Base-by-base conservation (phyloP, 2,329 filamentous ascomycete species). In the Corynespora cassiicola region DNA sequence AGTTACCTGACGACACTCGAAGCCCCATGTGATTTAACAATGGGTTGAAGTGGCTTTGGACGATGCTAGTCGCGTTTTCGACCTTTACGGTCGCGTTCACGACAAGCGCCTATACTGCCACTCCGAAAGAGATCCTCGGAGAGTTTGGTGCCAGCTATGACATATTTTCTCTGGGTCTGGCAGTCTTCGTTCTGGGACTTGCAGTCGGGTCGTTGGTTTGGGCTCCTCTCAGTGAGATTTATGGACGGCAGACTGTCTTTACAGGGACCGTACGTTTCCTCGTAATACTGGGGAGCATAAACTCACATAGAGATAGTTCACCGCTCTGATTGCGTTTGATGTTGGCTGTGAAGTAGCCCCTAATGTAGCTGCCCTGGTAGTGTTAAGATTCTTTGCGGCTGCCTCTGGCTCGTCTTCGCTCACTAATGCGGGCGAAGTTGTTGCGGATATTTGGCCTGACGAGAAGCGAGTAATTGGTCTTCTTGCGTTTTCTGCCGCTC, bases 51-150 rank as follows among this genome's bases (percentile, higher is more conserved):
- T 90, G 86, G 86, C 59, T 63, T 19, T 80, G 86, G 47, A 86
- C 84, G 2, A 58, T 79, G 35, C 62, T 85, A 25, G 80, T 85
- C 39, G 84, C 86, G 9, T 54, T 86, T 18, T 81, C 86, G 10
- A 86, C 85, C 1, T 75, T 90, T 26, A 84, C 71, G 18, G 84
- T 89, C 19, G 75, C 87, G 3, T 86, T 90, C 53, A 80, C 81
- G 36, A 87, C 84, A 12, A 85, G 82, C 1, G 85, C 85, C 20
- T 87, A 82, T 63, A 80, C 79, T 4, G 81, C 81, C 9, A 81
- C 80, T 31, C 62, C 83, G 9, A 39, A 51, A 7, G 69, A 81
- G 31, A 74, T 88, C 36, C 72, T 84, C 10, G 27, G 45, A 1
- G 71, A 82, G 21, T 87, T 88, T 47, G 39, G 68, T 10, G 73